Evolutionary conservation across 2,329 filamentous ascomycete genomes (phyloP).

Genomic region (Capronia coronata): DNA sequence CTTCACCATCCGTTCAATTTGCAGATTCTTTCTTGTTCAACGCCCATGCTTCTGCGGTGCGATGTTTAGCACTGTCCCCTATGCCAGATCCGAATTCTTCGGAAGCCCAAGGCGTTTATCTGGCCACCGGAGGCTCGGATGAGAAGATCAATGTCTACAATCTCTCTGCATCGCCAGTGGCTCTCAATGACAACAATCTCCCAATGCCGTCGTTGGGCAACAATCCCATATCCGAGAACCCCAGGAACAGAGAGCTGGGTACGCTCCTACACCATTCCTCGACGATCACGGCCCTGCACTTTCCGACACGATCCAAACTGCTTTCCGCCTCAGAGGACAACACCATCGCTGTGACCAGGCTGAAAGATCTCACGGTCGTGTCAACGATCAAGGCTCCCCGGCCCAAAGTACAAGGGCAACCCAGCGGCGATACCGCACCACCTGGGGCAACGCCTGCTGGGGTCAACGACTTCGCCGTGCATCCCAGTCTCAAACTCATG

Average conservation of each 20-base stretch:
- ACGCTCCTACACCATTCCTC: slow-evolving; percentile 79
- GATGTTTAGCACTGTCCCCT: slow-evolving; percentile 79
- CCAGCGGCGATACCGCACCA: slow-evolving; percentile 82
- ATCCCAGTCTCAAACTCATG: slow-evolving; percentile 95
- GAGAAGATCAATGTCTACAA: slow-evolving; percentile 94
- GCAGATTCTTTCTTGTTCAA: slow-evolving; percentile 94
- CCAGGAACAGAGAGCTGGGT: slow-evolving; percentile 80
- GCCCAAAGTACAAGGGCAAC: slow-evolving; percentile 70
- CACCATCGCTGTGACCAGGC: slow-evolving; percentile 78
- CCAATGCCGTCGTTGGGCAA: slow-evolving; percentile 62
- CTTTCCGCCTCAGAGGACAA: slow-evolving; percentile 86
- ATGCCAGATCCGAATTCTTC: slow-evolving; percentile 50
- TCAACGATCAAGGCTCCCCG: slow-evolving; percentile 84
- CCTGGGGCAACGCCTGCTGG: slow-evolving; percentile 76
- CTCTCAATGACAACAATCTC: slow-evolving; percentile 48
- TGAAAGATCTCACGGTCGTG: slow-evolving; percentile 81
- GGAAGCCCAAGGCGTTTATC: slow-evolving; percentile 70
- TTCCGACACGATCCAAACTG: slow-evolving; percentile 80
- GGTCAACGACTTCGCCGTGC: slow-evolving; percentile 89
- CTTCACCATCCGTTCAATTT: slow-evolving; percentile 53
- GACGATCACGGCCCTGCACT: slow-evolving; percentile 70
- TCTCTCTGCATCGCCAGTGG: slow-evolving; percentile 64
- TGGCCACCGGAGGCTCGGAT: slow-evolving; percentile 88
- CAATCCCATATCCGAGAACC: slow-evolving; percentile 73
- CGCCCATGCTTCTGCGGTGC: slow-evolving; percentile 82